Conservation (phyloP, 352 stramenopile species). For the Pythium phragmitis region DNA sequence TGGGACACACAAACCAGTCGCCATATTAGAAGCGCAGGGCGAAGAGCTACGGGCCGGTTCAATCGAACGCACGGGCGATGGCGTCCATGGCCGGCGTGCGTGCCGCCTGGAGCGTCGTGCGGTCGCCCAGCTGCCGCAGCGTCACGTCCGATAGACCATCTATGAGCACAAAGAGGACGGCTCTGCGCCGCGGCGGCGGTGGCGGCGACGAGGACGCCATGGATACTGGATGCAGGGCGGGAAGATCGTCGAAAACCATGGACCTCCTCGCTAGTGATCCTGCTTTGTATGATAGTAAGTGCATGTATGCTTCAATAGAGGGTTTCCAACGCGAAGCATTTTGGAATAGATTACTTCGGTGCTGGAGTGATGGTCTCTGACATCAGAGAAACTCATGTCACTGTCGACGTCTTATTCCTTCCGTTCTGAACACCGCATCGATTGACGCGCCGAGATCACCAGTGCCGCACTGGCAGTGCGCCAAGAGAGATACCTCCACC, state of each 20-base stretch:
- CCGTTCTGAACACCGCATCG: too few species aligned
- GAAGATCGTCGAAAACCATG: not conserved
- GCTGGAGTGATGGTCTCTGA: too few species aligned
- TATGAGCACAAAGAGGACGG: slow-evolving; percentile 87
- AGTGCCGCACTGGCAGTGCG: too few species aligned
- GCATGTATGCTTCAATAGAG: too few species aligned
- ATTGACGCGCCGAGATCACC: too few species aligned
- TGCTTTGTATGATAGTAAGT: too few species aligned
- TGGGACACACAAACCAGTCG: slow-evolving; percentile 20
- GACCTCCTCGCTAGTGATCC: not conserved
- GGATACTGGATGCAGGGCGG: not conserved
- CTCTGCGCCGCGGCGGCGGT: slow-evolving; percentile 19
- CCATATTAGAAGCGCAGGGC: not conserved
- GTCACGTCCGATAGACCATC: slow-evolving; percentile 82
- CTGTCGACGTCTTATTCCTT: too few species aligned
- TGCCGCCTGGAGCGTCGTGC: slow-evolving; percentile 67
- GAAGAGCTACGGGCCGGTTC: not conserved
- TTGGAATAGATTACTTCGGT: too few species aligned
- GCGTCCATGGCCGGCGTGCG: slow-evolving; percentile 82
- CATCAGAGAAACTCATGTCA: too few species aligned
- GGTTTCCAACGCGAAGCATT: too few species aligned
- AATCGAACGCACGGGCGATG: slow-evolving; percentile 52
- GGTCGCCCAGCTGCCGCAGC: slow-evolving; percentile 47
- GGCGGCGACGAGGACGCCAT: not conserved
- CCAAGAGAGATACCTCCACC: too few species aligned